Conservation (phyloP, 306 rosid species). For the Fragaria iinumae region DNA sequence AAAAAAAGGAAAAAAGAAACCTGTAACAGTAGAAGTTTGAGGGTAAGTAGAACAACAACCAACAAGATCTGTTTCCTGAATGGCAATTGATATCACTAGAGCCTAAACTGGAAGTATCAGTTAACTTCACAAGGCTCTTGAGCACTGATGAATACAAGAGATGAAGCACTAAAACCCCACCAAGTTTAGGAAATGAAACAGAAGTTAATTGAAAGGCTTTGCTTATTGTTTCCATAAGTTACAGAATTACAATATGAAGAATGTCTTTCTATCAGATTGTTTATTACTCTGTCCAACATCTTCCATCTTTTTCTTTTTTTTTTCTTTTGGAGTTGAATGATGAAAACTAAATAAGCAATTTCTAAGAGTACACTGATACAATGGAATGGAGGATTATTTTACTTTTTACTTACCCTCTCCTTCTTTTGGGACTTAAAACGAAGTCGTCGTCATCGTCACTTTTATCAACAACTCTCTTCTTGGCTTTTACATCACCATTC, state of each 20-base stretch:
- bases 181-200: conserved; percentile 5
- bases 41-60: neutral
- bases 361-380: conserved; percentile 13
- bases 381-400: neutral
- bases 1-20: neutral
- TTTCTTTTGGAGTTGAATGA: conserved; percentile 11
- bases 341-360: conserved; percentile 21
- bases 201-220: conserved; percentile 11
- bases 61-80: neutral
- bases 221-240: conserved; percentile 32
- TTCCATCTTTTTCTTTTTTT: neutral
- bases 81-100: neutral
- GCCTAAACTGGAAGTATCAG: neutral
- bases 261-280: conserved; percentile 34
- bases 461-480: conserved; percentile 48
- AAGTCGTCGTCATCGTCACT: conserved; percentile 64
- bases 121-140: neutral
- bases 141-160: neutral
- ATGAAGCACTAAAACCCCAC: neutral
- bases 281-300: conserved; percentile 26
- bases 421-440: conserved; percentile 71
- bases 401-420: conserved; percentile 44
- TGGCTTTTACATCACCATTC: conserved; percentile 73
- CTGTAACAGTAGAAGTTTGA: neutral
- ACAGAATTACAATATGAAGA: conserved; percentile 41